Percentiles rank a stretch among this genome's conserved stretches.
phyloP scores from a whole-genome alignment of 805 yeast species.

The Barnettozyma botsteinii region DNA sequence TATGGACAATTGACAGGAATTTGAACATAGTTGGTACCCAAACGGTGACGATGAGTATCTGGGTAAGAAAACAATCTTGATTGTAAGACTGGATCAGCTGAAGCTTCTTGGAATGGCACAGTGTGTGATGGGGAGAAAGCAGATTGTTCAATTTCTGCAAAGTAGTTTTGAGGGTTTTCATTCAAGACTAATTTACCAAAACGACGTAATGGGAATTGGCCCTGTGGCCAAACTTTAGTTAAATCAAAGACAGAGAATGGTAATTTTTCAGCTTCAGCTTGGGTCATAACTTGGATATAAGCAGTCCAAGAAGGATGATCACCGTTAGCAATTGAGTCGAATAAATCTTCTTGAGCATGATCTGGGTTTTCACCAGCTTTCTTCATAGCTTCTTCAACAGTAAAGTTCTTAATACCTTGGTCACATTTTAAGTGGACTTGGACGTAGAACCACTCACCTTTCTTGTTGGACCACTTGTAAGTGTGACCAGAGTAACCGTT shows the following conservation, averaged over 20 bases:
- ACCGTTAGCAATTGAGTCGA: conserved; percentile 70
- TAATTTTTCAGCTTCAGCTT: conserved; percentile 65
- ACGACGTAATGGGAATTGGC: conserved; percentile 77
- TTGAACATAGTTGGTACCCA: conserved; percentile 69
- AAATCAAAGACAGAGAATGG: conserved; percentile 84
- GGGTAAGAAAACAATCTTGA: conserved; percentile 78
- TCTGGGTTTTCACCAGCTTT: conserved; percentile 79
- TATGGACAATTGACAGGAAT: conserved; percentile 89
- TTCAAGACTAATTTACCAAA: conserved; percentile 76
- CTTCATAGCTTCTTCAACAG: conserved; percentile 56
- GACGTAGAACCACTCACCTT: conserved; percentile 73
- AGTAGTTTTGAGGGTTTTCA: conserved; percentile 81
- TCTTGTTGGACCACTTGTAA: conserved; percentile 69
- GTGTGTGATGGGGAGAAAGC: conserved; percentile 83
- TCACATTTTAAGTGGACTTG: conserved; percentile 70
- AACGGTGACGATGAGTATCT: conserved; percentile 80
- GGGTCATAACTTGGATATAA: conserved; percentile 82
- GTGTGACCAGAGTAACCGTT: conserved; percentile 83
- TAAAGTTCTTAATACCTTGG: conserved; percentile 49
- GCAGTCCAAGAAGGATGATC: conserved; percentile 81
- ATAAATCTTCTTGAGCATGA: conserved; percentile 73
- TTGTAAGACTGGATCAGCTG: conserved; percentile 81
- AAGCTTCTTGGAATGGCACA: conserved; percentile 78
- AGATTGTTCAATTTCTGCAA: conserved; percentile 83
- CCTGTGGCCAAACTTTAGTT: conserved; percentile 91